phyloP scores from a whole-genome alignment of 2,329 filamentous ascomycete species.

The Polychaeton citri region DNA sequence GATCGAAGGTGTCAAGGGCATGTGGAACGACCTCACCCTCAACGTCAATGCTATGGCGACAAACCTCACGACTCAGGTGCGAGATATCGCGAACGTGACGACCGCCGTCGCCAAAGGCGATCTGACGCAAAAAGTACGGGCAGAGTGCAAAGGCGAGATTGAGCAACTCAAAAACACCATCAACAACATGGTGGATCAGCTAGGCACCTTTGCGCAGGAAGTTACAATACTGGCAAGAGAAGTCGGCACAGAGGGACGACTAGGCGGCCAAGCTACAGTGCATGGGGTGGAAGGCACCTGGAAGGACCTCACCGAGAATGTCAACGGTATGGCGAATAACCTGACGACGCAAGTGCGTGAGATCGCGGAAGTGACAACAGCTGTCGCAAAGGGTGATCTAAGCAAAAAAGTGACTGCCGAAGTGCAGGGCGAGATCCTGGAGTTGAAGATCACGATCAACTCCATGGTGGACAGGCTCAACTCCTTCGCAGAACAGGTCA shows the following conservation, averaged over 20 bases:
- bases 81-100: slow-evolving; percentile 40
- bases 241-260: slow-evolving; percentile 38
- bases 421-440: slow-evolving; percentile 38
- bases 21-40: slow-evolving; percentile 52
- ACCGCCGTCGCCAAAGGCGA: slow-evolving; percentile 39
- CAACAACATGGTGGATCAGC: slow-evolving; percentile 40
- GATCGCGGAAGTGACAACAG: slow-evolving; percentile 40
- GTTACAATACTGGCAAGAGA: slow-evolving; percentile 40
- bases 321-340: slow-evolving; percentile 41
- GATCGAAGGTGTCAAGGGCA: slow-evolving; percentile 51
- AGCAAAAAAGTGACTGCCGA: slow-evolving; percentile 40
- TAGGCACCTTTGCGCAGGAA: slow-evolving; percentile 40
- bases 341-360: slow-evolving; percentile 38
- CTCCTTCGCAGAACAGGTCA: slow-evolving; percentile 52
- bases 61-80: slow-evolving; percentile 39
- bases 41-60: slow-evolving; percentile 42
- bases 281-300: slow-evolving; percentile 40
- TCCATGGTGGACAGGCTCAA: slow-evolving; percentile 53
- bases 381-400: slow-evolving; percentile 38
- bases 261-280: slow-evolving; percentile 39
- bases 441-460: slow-evolving; percentile 74
- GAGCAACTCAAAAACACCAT: slow-evolving; percentile 39
- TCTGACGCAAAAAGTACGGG: slow-evolving; percentile 38
- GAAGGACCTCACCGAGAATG: slow-evolving; percentile 41
- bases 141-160: slow-evolving; percentile 40